Evolutionary conservation across 352 stramenopile species (phyloP), one percentile per base, ranked within the genome.

Genomic region (Hyphochytrium catenoides): DNA sequence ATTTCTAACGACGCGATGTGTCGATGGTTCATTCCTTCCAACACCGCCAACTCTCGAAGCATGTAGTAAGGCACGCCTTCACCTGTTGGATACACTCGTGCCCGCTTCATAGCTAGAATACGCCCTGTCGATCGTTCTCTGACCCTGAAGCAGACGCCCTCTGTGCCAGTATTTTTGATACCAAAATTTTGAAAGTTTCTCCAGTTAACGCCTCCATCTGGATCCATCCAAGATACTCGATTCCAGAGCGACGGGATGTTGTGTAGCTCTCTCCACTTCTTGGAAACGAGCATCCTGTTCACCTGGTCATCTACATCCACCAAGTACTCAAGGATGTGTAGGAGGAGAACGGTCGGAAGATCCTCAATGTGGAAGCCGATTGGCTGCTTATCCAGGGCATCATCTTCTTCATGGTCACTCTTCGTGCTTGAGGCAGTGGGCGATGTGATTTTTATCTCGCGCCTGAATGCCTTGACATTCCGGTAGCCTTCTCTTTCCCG

Each of bases 51-150:
- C 38, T 90, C 74, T 31, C 74, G 56, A 7, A 90, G 55, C 74
- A 87, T 89, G 44, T 90, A 90, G 39, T 90, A 90, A n/a, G 74
- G 74, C 12, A 90, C 69, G 22, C 74, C 74, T 57, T 90, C 74
- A 23, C 73, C 74, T 56, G 74, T 79, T 9, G 72, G 72, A 31
- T 83, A 85, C 0, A 85, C 70, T 9, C 72, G 50, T 3, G 72
- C 70, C 33, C 77, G 78, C 45, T 85, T 84, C 65, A 84, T 83
- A 2, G 71, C 70, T 17, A 84, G 43, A n/a, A 78, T 65, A 31
- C 74, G 76, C 17, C 72, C 71, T 4, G 62, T 74, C 16, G 65
- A 77, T 5, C 70, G 60, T 43, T 87, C 66, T 43, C 63, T 62
- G 42, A 71, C 79, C 43, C 79, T 81, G 34, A 82, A 82, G 34